Evolutionary conservation across 1,139 yeast genomes (phyloP).

Genomic region (Debaryomycetaceae sp.): DNA sequence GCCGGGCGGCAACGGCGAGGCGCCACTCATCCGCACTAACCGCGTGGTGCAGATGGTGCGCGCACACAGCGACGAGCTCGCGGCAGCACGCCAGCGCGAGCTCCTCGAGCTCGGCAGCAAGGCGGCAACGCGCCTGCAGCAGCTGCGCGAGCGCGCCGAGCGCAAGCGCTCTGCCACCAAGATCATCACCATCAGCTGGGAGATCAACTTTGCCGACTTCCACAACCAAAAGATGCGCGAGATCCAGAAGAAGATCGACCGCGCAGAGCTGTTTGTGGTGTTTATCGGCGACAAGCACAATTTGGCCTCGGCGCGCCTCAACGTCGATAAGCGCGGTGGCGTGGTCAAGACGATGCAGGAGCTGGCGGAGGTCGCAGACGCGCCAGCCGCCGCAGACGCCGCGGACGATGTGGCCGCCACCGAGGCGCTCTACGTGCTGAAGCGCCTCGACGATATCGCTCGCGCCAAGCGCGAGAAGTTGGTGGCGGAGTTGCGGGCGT

Average conservation of each 20-base stretch:
- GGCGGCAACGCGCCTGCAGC: slow-evolving; percentile 25
- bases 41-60: slow-evolving; percentile 31
- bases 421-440: slow-evolving; percentile 18
- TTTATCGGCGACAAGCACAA: slow-evolving; percentile 23
- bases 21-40: slow-evolving; percentile 19
- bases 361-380: slow-evolving; percentile 7
- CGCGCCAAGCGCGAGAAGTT: slow-evolving; percentile 7
- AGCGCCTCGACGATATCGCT: slow-evolving; percentile 26
- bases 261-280: slow-evolving; percentile 32
- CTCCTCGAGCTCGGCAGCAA: slow-evolving; percentile 32
- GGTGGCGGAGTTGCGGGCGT: slow-evolving; percentile 18
- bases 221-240: slow-evolving; percentile 35
- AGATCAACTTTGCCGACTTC: slow-evolving; percentile 37
- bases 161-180: slow-evolving; percentile 37
- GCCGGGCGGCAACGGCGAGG: slow-evolving; percentile 15
- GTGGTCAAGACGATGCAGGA: slow-evolving; percentile 9
- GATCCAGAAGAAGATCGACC: slow-evolving; percentile 26
- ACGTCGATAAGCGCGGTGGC: slow-evolving; percentile 16
- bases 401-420: slow-evolving; percentile 9
- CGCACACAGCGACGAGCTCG: slow-evolving; percentile 28
- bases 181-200: slow-evolving; percentile 32
- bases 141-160: slow-evolving; percentile 27
- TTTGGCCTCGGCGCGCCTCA: slow-evolving; percentile 12
- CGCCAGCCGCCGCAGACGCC: slow-evolving; percentile 5
- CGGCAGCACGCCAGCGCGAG: slow-evolving; percentile 28